phyloP scores from a whole-genome alignment of 768 basidiomycete genomes.

The Boletus fagicola region DNA sequence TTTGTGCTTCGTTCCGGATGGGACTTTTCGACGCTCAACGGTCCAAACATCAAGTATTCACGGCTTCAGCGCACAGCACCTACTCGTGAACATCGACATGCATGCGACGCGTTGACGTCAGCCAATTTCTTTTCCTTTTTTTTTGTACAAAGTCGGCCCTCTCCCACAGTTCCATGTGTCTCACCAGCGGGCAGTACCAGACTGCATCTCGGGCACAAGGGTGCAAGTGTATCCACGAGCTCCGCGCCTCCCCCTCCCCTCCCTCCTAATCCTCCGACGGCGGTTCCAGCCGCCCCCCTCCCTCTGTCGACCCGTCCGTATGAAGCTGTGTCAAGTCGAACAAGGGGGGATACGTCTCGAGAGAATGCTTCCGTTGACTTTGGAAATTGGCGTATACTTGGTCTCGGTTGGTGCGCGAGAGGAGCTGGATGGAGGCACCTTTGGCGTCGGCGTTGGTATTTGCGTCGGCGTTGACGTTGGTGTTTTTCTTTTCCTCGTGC shows the following conservation, averaged over 20 bases:
- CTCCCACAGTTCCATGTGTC: too few species aligned
- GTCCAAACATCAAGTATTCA: neutral
- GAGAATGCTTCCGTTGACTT: constrained; percentile 6
- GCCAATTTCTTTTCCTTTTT: neutral
- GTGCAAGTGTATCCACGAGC: too few species aligned
- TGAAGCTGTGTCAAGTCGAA: constrained; percentile 23
- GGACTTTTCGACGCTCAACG: neutral
- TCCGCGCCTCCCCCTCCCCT: too few species aligned
- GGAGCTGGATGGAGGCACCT: constrained; percentile 40
- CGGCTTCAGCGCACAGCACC: neutral
- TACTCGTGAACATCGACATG: neutral
- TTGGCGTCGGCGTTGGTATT: constrained; percentile 8
- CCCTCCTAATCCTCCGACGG: constrained; percentile 1
- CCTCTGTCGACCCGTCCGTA: constrained; percentile 22
- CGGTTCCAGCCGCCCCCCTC: constrained; percentile 18
- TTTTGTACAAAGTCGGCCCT: neutral
- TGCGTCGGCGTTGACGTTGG: neutral
- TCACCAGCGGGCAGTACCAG: neutral
- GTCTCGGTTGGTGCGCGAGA: constrained; percentile 36
- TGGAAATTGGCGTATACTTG: constrained; percentile 35
- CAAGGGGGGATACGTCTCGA: constrained; percentile 21
- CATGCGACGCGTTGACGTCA: neutral
- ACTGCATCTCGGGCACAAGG: neutral
- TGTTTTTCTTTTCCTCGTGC: neutral
- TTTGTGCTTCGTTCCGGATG: neutral